Evolutionary conservation across 2,329 filamentous ascomycete genomes (phyloP).

Genomic region (Exophiala phaeomuriformis): DNA sequence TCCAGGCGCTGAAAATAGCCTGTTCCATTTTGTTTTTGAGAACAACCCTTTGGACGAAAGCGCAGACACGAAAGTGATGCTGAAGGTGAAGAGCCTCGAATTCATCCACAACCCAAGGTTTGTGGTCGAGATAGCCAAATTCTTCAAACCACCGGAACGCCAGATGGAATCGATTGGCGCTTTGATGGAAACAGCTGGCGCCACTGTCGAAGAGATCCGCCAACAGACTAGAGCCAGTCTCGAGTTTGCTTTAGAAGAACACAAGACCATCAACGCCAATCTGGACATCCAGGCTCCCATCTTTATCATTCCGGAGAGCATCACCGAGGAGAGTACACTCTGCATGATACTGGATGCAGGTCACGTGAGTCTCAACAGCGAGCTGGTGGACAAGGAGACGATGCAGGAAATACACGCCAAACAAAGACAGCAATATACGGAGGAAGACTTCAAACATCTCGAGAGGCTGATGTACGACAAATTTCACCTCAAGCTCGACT

Average conservation of each 20-base stretch:
- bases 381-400: slow-evolving; percentile 86
- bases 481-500: slow-evolving; percentile 85
- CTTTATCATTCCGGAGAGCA: slow-evolving; percentile 92
- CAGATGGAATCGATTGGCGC: slow-evolving; percentile 98
- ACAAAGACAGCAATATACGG: slow-evolving; percentile 76
- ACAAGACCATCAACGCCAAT: slow-evolving; percentile 96
- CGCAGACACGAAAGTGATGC: slow-evolving; percentile 80
- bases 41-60: slow-evolving; percentile 90
- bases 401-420: slow-evolving; percentile 86
- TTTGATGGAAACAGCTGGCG: slow-evolving; percentile 89
- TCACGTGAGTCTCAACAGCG: slow-evolving; percentile 88
- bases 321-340: slow-evolving; percentile 69
- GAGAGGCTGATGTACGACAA: slow-evolving; percentile 97
- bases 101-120: slow-evolving; percentile 97
- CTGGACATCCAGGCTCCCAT: slow-evolving; percentile 91
- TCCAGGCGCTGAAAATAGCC: slow-evolving; percentile 58
- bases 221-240: slow-evolving; percentile 94
- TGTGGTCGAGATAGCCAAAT: slow-evolving; percentile 80
- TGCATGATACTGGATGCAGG: slow-evolving; percentile 94
- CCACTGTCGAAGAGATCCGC: slow-evolving; percentile 87
- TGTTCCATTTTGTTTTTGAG: slow-evolving; percentile 89
- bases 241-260: slow-evolving; percentile 92
- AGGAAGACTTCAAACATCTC: slow-evolving; percentile 78
- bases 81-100: slow-evolving; percentile 90
- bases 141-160: slow-evolving; percentile 91